phyloP scores from a whole-genome alignment of 1,284 basidiomycete genomes.

The Cryptococcus hybrid region DNA sequence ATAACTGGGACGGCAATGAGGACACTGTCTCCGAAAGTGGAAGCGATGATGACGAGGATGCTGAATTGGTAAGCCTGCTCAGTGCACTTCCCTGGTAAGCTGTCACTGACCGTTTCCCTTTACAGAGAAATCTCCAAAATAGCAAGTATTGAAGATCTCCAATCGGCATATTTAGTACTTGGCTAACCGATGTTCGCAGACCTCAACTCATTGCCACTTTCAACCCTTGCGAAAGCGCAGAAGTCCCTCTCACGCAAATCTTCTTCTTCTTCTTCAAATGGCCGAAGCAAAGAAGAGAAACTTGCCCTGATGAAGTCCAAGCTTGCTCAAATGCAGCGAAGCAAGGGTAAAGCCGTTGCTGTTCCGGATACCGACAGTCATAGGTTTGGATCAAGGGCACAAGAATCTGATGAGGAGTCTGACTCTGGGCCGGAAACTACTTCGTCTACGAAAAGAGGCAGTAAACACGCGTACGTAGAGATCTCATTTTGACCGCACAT shows the following conservation, averaged over 20 bases:
- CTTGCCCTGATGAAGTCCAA: constrained; percentile 35
- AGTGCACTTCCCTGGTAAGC: background rate
- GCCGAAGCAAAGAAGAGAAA: constrained; percentile 13
- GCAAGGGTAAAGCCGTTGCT: constrained; percentile 38
- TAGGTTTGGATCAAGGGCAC: background rate
- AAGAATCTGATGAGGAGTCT: constrained; percentile 16
- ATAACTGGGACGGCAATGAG: constrained; percentile 39
- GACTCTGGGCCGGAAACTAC: constrained; percentile 21
- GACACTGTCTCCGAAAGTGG: constrained; percentile 12
- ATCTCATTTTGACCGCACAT: background rate
- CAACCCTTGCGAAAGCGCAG: constrained; percentile 32
- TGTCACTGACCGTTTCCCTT: background rate
- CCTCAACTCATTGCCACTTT: constrained; percentile 24
- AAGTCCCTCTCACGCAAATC: constrained; percentile 17
- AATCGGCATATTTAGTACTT: background rate
- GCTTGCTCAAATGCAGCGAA: constrained; percentile 39
- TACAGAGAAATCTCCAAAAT: constrained; percentile 14
- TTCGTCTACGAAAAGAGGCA: constrained; percentile 51
- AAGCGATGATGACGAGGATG: constrained; percentile 16
- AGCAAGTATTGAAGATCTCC: constrained; percentile 8
- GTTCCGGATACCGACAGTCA: constrained; percentile 12
- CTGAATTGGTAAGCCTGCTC: constrained; percentile 20
- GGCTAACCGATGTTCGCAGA: constrained; percentile 2
- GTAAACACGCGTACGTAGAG: constrained; percentile 83
- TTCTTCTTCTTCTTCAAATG: constrained; percentile 5